Evolutionary conservation across 1,139 yeast species (phyloP).

Genomic region (Taphrina confusa): DNA sequence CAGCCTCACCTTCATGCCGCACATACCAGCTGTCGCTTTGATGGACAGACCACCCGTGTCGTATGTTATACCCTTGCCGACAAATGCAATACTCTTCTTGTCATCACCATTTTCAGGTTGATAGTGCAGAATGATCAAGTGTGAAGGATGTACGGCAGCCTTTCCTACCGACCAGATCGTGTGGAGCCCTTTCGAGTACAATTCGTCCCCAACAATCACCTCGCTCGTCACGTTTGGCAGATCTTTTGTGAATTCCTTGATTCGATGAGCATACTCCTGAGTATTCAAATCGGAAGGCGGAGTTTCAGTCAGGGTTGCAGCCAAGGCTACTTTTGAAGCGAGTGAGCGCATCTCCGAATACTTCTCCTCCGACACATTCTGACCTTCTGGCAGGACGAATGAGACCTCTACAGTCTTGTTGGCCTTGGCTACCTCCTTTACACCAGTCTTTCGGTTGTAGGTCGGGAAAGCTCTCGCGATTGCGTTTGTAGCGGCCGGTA

Average conservation of each 20-base stretch:
- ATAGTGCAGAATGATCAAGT: slow-evolving; percentile 12
- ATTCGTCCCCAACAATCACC: slow-evolving; percentile 16
- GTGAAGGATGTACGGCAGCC: slow-evolving; percentile 26
- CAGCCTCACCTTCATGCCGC: slow-evolving; percentile 26
- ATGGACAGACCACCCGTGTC: slow-evolving; percentile 36
- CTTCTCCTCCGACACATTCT: not conserved
- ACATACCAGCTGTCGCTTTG: slow-evolving; percentile 30
- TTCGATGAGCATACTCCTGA: slow-evolving; percentile 5
- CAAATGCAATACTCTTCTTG: slow-evolving; percentile 29
- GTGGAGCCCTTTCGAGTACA: slow-evolving; percentile 8
- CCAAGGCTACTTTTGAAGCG: slow-evolving; percentile 9
- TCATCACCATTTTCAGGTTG: slow-evolving; percentile 1
- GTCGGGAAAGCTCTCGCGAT: slow-evolving; percentile 25
- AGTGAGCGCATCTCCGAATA: not conserved
- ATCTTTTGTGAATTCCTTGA: not conserved
- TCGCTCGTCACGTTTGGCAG: slow-evolving; percentile 13
- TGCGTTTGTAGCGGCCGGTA: slow-evolving; percentile 19
- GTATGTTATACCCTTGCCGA: slow-evolving; percentile 36
- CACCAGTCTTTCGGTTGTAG: slow-evolving; percentile 1
- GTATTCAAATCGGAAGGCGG: slow-evolving; percentile 22
- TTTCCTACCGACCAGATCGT: slow-evolving; percentile 25
- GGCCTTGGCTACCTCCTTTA: not conserved
- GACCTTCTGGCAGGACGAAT: slow-evolving; percentile 11
- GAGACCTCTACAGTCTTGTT: slow-evolving; percentile 13
- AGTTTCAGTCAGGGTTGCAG: slow-evolving; percentile 12